phyloP scores from a whole-genome alignment of 495 filamentous ascomycete species.

The Pyronema domesticum region DNA sequence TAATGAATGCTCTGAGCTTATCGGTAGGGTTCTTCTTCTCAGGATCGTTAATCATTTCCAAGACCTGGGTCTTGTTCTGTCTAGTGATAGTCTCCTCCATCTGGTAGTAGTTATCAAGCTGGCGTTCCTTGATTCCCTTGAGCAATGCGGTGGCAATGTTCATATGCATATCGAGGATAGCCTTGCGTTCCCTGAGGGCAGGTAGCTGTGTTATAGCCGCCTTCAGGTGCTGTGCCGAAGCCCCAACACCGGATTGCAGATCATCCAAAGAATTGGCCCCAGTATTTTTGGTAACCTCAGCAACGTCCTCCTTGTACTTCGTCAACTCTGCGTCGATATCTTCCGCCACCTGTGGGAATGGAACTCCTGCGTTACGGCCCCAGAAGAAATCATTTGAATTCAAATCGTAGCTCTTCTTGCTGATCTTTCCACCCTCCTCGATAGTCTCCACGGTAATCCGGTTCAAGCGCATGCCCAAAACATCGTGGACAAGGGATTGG shows the following conservation, averaged over 20 bases:
- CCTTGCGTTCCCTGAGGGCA: constrained; percentile 81
- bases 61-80: constrained; percentile 73
- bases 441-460: constrained; percentile 82
- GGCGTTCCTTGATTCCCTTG: constrained; percentile 80
- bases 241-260: constrained; percentile 66
- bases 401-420: constrained; percentile 77
- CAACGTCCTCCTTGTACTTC: constrained; percentile 88
- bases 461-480: constrained; percentile 84
- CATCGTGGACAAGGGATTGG: constrained; percentile 86
- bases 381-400: constrained; percentile 93
- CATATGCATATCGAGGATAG: constrained; percentile 95
- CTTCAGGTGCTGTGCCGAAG: constrained; percentile 86
- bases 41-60: constrained; percentile 67
- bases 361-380: constrained; percentile 77
- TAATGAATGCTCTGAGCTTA: constrained; percentile 84
- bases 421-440: constrained; percentile 48
- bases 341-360: constrained; percentile 92
- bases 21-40: constrained; percentile 69
- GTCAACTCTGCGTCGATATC: constrained; percentile 86
- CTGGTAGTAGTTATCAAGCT: constrained; percentile 92
- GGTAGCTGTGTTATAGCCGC: constrained; percentile 84
- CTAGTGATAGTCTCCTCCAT: constrained; percentile 87
- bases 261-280: constrained; percentile 87
- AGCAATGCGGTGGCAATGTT: constrained; percentile 79
- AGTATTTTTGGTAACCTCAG: constrained; percentile 85